These are phyloP conservation scores for Boletus mariae DNA, from an alignment of 1,284 basidiomycete genomes.

Conservation along the genomic window DNA sequence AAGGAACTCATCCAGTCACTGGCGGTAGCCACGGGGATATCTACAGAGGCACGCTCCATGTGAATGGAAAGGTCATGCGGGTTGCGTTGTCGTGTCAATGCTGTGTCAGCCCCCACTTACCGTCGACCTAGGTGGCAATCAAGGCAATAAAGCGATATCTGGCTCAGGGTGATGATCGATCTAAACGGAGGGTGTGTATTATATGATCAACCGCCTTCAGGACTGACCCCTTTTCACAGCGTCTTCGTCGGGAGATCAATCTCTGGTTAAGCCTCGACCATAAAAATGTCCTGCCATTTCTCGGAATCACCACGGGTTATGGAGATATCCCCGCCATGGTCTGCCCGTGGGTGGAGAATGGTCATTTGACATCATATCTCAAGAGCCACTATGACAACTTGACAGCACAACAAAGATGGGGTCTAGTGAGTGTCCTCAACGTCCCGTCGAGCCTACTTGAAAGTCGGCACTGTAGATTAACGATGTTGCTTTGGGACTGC, in stretches of 20 bases:
- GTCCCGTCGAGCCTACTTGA: background rate
- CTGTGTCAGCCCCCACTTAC: background rate
- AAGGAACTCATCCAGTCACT: conserved; percentile 16
- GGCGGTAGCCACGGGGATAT: conserved; percentile 22
- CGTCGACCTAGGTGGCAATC: conserved; percentile 19
- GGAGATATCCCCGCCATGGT: conserved; percentile 28
- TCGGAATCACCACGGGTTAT: conserved; percentile 23
- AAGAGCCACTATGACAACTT: conserved; percentile 5
- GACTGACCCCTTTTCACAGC: conserved; percentile 11
- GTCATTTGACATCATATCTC: conserved; percentile 19
- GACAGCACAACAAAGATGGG: conserved; percentile 10
- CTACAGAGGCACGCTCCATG: conserved; percentile 16
- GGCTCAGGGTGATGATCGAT: conserved; percentile 13
- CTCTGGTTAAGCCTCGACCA: conserved; percentile 25
- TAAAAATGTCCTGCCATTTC: conserved; percentile 23
- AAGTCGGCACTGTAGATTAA: conserved; percentile 13
- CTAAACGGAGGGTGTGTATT: conserved; percentile 15
- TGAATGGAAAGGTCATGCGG: conserved; percentile 14
- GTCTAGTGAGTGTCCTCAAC: conserved; percentile 14
- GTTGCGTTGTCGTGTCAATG: conserved; percentile 13
- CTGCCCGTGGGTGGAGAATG: conserved; percentile 28
- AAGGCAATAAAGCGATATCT: conserved; percentile 24
- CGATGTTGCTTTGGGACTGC: conserved; percentile 25
- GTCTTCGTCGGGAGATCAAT: conserved; percentile 26
- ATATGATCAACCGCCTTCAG: background rate